Evolutionary conservation across 257 asterid species (phyloP), one percentile per base, ranked within the genome.

Genomic region (Paulownia fortunei): DNA sequence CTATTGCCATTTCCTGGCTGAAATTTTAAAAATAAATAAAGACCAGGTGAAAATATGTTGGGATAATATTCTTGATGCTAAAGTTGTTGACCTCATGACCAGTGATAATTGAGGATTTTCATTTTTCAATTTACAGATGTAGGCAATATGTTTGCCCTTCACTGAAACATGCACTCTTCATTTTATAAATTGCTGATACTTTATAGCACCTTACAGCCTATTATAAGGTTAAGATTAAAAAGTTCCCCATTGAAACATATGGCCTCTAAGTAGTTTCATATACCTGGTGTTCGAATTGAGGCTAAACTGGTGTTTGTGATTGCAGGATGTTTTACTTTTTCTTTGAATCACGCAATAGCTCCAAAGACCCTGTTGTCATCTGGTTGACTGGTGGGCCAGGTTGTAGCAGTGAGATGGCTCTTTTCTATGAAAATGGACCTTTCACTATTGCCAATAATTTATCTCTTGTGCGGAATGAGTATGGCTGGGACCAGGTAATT

Each of bases 381-480:
- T 95, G 99, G 99, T 83, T 95, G 88, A 95, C 98, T 71, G 98
- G 98, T 69, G 99, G 99, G 19, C 99, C 99, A 70, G 99, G 99
- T 65, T 95, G 99, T 85, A 89, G 98, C 86, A 92, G 99, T 77
- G 99, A 95, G 86, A 85, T 91, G 92, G 99, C 97, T 55, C 96
- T 92, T 69, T 94, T 94, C 87, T 92, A 91, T 68, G 99, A 94
- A 84, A 95, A 95, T 86, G 99, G 99, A 16, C 99, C 99, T 66
- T 95, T 91, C 86, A 62, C 76, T 26, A 86, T 95, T 78, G 86
- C 96, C 39, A 80, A 88, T 49, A 89, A 94, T 55, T 72, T 92
- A 80, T 89, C 99, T 52, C 99, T 95, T 73, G 86, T 76, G 75
- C 74, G 86, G 90, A 95, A 92, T 79, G 93, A 95, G 70, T 90